Percentiles rank a stretch among this genome's conserved stretches.
Conservation (phyloP, 169 alveolate species). For the Hepatocystis sp. region DNA sequence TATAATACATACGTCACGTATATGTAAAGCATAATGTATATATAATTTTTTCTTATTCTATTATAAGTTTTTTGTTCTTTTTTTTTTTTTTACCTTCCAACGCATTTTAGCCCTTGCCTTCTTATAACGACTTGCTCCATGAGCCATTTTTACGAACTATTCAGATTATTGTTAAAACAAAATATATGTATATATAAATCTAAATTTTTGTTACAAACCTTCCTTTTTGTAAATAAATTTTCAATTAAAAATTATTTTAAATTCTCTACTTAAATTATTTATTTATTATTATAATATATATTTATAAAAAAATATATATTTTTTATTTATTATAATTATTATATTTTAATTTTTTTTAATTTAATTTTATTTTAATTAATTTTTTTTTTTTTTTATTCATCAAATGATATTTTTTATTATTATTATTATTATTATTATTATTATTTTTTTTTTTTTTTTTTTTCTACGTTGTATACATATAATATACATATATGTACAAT, state of each 20-base stretch:
- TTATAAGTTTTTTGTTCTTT: neutral
- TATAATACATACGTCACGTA: no score
- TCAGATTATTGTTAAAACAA: no score
- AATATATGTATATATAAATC: no score
- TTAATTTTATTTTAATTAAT: slow-evolving; percentile 11
- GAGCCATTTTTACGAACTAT: slow-evolving; percentile 91
- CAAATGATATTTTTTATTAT: slow-evolving; percentile 5
- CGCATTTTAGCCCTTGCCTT: slow-evolving; percentile 95
- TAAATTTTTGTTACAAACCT: no score
- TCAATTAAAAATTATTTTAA: no score
- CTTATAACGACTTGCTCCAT: slow-evolving; percentile 94
- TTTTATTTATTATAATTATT: slow-evolving; percentile 13
- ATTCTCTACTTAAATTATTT: no score
- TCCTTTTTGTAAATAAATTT: no score
- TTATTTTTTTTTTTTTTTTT: neutral
- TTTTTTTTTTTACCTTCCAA: slow-evolving; percentile 88
- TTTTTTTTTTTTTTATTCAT: slow-evolving; percentile 11
- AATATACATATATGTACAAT: neutral
- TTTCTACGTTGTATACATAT: neutral
- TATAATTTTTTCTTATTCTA: no score
- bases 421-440: neutral
- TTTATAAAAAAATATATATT: no score
- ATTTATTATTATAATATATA: no score
- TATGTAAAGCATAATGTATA: no score
- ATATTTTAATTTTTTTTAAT: neutral